A percentile compares a stretch with the other conserved stretches of the same genome.
phyloP scores from a whole-genome alignment of 1,284 basidiomycete genomes.

The Fomes fomentarius region DNA sequence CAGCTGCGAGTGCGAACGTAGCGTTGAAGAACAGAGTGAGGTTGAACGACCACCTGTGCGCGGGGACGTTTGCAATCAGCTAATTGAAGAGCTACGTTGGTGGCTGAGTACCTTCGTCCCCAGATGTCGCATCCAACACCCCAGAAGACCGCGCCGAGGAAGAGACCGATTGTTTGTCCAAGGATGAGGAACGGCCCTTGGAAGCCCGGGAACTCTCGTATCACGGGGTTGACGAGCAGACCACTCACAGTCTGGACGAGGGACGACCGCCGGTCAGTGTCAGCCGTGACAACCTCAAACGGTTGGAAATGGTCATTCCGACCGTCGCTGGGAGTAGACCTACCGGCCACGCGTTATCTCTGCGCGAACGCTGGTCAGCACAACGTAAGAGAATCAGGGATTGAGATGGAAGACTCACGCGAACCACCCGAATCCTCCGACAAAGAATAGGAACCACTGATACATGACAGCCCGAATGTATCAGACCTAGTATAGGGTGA shows the following conservation, averaged over 20 bases:
- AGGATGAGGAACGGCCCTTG: constrained; percentile 58
- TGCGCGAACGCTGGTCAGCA: too few relatives aligned
- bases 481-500: neutral
- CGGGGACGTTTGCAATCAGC: constrained; percentile 22
- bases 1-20: constrained; percentile 64
- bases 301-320: too few relatives aligned
- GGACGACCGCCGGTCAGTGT: neutral
- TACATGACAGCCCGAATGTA: too few relatives aligned
- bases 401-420: constrained; percentile 58
- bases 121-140: constrained; percentile 63
- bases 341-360: constrained; percentile 71
- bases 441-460: constrained; percentile 57
- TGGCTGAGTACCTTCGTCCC: constrained; percentile 48
- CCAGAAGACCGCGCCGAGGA: constrained; percentile 71
- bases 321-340: too few relatives aligned
- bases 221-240: constrained; percentile 59
- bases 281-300: neutral
- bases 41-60: constrained; percentile 68
- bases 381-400: too few relatives aligned
- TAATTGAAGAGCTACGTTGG: neutral
- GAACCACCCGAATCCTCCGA: constrained; percentile 71
- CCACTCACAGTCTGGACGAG: constrained; percentile 37
- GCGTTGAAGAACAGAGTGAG: constrained; percentile 71
- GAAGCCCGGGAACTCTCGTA: constrained; percentile 55
- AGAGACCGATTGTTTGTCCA: constrained; percentile 60